Percentiles rank a stretch among this genome's conserved stretches.
phyloP scores from a whole-genome alignment of 345 rosid species.

The Salix caprea region DNA sequence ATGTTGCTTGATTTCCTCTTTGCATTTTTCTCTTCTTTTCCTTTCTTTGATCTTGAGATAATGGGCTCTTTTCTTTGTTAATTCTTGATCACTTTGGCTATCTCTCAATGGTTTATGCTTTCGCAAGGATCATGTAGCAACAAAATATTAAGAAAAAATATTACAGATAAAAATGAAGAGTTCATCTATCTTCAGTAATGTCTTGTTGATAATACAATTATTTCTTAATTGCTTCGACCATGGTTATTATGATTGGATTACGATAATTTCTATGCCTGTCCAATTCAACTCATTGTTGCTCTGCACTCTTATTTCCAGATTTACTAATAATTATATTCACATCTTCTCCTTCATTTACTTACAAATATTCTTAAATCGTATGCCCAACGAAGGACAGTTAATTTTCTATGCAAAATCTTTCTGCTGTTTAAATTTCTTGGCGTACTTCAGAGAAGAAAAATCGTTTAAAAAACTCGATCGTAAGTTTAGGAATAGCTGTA shows the following conservation, averaged over 20 bases:
- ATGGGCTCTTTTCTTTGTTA: slow-evolving; percentile 12
- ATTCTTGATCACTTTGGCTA: slow-evolving; percentile 23
- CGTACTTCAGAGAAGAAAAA: neutral
- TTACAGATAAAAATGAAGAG: slow-evolving; percentile 4
- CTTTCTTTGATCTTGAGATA: slow-evolving; percentile 7
- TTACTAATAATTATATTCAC: neutral
- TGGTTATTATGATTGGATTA: slow-evolving; percentile 4
- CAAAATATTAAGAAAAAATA: slow-evolving; percentile 2
- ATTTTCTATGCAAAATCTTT: neutral
- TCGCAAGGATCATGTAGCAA: slow-evolving; percentile 29
- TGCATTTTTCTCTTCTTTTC: neutral
- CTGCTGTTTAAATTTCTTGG: neutral
- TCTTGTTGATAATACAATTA: neutral
- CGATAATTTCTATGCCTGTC: neutral
- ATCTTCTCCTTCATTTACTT: neutral
- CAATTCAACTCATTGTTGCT: neutral
- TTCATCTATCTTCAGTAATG: neutral
- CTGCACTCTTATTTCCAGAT: neutral
- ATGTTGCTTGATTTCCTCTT: slow-evolving; percentile 9
- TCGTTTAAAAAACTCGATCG: neutral
- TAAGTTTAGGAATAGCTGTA: neutral
- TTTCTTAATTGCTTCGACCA: slow-evolving; percentile 13
- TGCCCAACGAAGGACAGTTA: neutral
- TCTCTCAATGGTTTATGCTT: slow-evolving; percentile 14
- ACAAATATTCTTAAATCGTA: neutral